A percentile compares a stretch with the other conserved stretches of the same genome.
phyloP scores from a whole-genome alignment of 257 asterid species.

The Eucommia ulmoides region DNA sequence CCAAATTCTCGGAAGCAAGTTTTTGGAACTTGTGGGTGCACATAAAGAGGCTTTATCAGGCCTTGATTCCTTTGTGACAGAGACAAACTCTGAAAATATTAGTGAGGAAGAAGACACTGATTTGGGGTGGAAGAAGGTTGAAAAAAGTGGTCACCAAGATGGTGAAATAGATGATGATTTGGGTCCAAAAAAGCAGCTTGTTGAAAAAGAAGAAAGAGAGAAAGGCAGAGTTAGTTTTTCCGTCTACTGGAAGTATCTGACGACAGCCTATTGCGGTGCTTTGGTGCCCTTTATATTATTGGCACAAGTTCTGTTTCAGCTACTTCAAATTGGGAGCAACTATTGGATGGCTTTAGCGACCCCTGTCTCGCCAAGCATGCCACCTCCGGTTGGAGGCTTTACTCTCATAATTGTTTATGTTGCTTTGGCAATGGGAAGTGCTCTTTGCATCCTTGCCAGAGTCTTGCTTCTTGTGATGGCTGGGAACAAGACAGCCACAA shows the following conservation, averaged over 20 bases:
- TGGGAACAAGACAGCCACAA: not conserved
- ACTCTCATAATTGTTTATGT: conserved; percentile 1
- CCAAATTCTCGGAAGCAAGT: not conserved
- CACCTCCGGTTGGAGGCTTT: not conserved
- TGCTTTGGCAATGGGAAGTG: not conserved
- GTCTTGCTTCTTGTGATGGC: not conserved
- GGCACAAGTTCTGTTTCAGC: conserved; percentile 1
- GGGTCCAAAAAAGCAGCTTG: not conserved
- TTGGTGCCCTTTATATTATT: conserved; percentile 1
- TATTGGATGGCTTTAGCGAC: conserved; percentile 1
- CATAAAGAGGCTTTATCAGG: not conserved
- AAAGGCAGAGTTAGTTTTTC: conserved; percentile 1
- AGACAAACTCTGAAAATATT: not conserved
- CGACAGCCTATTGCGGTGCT: not conserved
- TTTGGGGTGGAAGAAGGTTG: not conserved
- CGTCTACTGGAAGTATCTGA: not conserved
- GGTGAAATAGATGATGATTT: not conserved
- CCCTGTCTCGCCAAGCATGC: not conserved
- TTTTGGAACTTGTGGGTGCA: not conserved
- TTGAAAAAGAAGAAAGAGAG: conserved; percentile 1
- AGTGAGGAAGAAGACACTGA: not conserved
- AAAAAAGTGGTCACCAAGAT: not conserved
- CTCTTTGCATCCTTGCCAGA: not conserved
- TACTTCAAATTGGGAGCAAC: conserved; percentile 3
- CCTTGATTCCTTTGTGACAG: not conserved